Percentiles rank a stretch among this genome's conserved stretches.
Evolutionary conservation across 345 rosid species (phyloP).

Genomic region (Chamaenerion angustifolium): DNA sequence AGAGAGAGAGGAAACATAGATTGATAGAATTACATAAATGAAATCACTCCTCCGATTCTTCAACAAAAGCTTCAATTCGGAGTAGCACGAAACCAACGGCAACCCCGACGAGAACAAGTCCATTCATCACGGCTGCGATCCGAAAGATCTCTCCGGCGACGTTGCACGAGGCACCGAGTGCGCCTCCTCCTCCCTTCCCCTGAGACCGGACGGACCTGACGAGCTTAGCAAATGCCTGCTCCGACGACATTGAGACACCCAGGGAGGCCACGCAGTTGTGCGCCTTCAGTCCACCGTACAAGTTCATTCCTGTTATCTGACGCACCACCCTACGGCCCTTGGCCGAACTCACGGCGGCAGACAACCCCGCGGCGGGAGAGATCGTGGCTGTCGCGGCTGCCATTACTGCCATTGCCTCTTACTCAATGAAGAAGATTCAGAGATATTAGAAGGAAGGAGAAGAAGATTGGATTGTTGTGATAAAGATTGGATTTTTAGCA

Average conservation of each 20-base stretch:
- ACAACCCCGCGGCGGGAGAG: slow-evolving; percentile 12
- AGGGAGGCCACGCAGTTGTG: slow-evolving; percentile 22
- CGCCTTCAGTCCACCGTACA: slow-evolving; percentile 38
- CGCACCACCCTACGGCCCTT: slow-evolving; percentile 9
- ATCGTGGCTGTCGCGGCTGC: slow-evolving; percentile 15
- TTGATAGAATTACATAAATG: neutral
- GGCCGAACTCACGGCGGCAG: neutral
- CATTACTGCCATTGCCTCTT: slow-evolving; percentile 17
- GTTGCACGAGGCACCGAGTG: slow-evolving; percentile 21
- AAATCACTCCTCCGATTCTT: slow-evolving; percentile 6
- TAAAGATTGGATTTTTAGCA: neutral
- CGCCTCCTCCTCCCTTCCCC: slow-evolving; percentile 16
- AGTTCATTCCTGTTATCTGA: slow-evolving; percentile 26
- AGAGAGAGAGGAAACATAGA: too few species aligned
- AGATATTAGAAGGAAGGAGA: neutral
- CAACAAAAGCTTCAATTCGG: slow-evolving; percentile 12
- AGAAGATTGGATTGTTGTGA: neutral
- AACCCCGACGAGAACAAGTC: slow-evolving; percentile 12
- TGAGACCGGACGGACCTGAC: slow-evolving; percentile 26
- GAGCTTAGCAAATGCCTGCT: slow-evolving; percentile 28
- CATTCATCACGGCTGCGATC: slow-evolving; percentile 16
- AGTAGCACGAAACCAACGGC: slow-evolving; percentile 18
- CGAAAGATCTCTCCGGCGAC: slow-evolving; percentile 11
- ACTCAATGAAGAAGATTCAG: neutral
- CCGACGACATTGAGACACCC: slow-evolving; percentile 18